A percentile compares a stretch with the other conserved stretches of the same genome.
Evolutionary conservation across 2,329 filamentous ascomycete species (phyloP).

Genomic region (Cadophora gregata): DNA sequence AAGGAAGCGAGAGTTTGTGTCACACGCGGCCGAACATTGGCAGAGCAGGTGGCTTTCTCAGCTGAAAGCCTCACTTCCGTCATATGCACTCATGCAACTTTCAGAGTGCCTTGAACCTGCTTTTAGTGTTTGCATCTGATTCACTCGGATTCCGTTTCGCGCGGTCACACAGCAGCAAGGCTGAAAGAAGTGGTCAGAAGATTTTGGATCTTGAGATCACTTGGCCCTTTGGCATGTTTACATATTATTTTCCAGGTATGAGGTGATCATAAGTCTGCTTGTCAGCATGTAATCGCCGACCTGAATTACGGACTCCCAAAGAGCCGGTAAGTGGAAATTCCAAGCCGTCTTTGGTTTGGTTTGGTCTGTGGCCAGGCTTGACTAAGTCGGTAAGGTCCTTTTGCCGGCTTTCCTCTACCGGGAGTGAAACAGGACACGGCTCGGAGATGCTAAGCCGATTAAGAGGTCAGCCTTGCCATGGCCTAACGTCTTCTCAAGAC

Average conservation of each 20-base stretch:
- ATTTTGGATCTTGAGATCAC: background rate
- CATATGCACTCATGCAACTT: slow-evolving; percentile 8
- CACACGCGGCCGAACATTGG: background rate
- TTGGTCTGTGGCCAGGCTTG: slow-evolving; percentile 17
- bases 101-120: background rate
- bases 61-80: slow-evolving; percentile 9
- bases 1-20: slow-evolving; percentile 12
- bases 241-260: background rate
- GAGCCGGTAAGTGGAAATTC: slow-evolving; percentile 17
- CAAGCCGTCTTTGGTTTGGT: slow-evolving; percentile 14
- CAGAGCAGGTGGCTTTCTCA: slow-evolving; percentile 2
- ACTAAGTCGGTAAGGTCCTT: background rate
- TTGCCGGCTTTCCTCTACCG: slow-evolving; percentile 1
- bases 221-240: slow-evolving; percentile 1
- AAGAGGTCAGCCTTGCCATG: slow-evolving; percentile 26
- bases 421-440: slow-evolving; percentile 18
- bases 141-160: background rate
- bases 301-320: slow-evolving; percentile 7
- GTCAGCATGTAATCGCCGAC: slow-evolving; percentile 22
- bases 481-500: slow-evolving; percentile 12
- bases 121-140: slow-evolving; percentile 1
- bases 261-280: slow-evolving; percentile 17
- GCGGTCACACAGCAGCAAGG: slow-evolving; percentile 14
- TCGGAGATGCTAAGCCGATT: slow-evolving; percentile 19
- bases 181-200: slow-evolving; percentile 12